phyloP scores from a whole-genome alignment of 176 grass and related monocot species.

The Phyllostachys edulis region DNA sequence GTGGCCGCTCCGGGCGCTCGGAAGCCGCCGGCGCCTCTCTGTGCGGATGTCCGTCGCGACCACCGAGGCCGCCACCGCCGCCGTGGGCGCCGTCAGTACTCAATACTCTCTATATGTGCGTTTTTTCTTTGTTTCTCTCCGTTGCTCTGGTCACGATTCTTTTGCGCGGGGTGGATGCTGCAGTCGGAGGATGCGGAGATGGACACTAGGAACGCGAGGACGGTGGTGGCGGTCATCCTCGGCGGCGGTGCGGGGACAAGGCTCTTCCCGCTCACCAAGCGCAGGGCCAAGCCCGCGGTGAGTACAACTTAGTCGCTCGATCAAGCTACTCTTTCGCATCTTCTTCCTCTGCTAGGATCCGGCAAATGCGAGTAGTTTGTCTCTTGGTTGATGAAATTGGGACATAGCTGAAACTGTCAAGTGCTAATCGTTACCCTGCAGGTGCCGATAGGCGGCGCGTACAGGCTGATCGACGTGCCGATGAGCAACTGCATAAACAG shows the following conservation, averaged over 20 bases:
- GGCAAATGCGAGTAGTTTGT: background rate
- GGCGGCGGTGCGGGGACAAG: constrained; percentile 83
- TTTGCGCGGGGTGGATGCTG: background rate
- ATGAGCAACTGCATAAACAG: constrained; percentile 99
- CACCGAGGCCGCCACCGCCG: constrained; percentile 40
- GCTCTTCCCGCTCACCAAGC: constrained; percentile 87
- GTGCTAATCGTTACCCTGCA: background rate
- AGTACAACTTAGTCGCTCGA: background rate
- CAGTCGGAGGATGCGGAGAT: constrained; percentile 54
- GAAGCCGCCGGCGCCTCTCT: background rate
- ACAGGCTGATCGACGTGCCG: constrained; percentile 85
- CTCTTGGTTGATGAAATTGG: background rate
- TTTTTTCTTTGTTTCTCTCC: background rate
- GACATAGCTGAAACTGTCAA: background rate
- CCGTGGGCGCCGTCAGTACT: constrained; percentile 37
- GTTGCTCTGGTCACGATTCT: background rate
- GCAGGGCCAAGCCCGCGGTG: constrained; percentile 86
- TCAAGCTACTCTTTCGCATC: background rate
- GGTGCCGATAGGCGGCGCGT: constrained; percentile 88
- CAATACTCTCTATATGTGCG: too few relatives aligned
- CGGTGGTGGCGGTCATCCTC: constrained; percentile 86
- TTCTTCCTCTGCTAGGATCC: background rate
- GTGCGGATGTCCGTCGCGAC: constrained; percentile 59
- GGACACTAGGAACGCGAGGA: constrained; percentile 51
- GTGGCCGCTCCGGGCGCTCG: background rate